Evolutionary conservation across 768 basidiomycete genomes (phyloP).

Genomic region (Trametes coccinea): DNA sequence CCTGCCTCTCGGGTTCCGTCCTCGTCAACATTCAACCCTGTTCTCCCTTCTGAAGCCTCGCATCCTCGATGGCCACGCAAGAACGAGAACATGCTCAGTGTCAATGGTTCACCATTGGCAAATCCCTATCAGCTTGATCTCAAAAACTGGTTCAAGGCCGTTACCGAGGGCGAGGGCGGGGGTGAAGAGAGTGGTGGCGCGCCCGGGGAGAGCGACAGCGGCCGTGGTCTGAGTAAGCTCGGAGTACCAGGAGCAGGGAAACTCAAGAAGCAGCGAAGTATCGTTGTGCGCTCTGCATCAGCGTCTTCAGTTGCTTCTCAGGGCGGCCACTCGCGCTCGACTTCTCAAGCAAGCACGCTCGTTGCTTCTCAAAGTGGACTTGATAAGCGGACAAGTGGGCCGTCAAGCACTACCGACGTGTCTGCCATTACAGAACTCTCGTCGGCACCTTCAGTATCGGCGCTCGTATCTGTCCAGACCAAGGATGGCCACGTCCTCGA

Average conservation of each 20-base stretch:
- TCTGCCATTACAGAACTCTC: constrained; percentile 13
- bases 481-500: constrained; percentile 80
- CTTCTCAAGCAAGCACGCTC: constrained; percentile 53
- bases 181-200: constrained; percentile 22
- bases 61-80: constrained; percentile 63
- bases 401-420: not conserved
- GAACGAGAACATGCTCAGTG: constrained; percentile 77
- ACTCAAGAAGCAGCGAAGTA: constrained; percentile 37
- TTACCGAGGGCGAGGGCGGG: constrained; percentile 35
- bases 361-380: constrained; percentile 36
- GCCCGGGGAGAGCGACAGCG: constrained; percentile 11
- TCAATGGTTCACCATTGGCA: constrained; percentile 80
- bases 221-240: constrained; percentile 7
- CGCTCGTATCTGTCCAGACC: constrained; percentile 75
- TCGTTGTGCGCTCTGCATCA: constrained; percentile 39
- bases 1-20: constrained; percentile 47
- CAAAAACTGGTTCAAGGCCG: constrained; percentile 52
- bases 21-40: constrained; percentile 70
- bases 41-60: constrained; percentile 44
- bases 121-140: constrained; percentile 74
- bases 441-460: constrained; percentile 39
- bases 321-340: constrained; percentile 45
- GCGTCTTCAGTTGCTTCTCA: constrained; percentile 15
- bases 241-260: constrained; percentile 27
- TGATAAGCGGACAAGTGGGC: constrained; percentile 16